Base-by-base conservation (phyloP, 768 basidiomycete species). In the Cubamyces sp. region DNA sequence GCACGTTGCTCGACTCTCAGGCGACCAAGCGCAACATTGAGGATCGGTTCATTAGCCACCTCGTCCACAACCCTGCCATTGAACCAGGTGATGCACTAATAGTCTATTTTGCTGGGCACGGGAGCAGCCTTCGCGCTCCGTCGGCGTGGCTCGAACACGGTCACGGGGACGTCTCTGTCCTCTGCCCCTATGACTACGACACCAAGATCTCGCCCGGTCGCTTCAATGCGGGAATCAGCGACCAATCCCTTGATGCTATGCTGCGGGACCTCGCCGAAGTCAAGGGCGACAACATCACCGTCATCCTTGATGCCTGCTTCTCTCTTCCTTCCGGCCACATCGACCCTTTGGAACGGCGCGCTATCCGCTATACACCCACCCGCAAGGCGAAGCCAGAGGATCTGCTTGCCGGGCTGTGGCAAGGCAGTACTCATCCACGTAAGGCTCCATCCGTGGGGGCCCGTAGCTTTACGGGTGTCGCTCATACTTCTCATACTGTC, bases 21-120 rank as follows among this genome's bases (percentile, higher is more conserved):
- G 88, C 87, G 1, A 85, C 87, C 6, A 85, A 86, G 68, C 74
- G 77, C 48, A 78, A 77, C 64, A 87, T 90, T 37, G 87, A 88
- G 69, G 80, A 84, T 66, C 73, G 72, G 0, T 87, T 90, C 66
- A 81, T 82, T 78, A 75, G 75, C 4, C 88, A 90, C 66, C 78
- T 90, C 40, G 76, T 85, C 64, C 84, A 85, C 70, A 90, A 90
- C 68, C 75, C 81, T 8, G 74, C 73, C 28, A 87, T 90, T 54
- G 79, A 82, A 50, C 74, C 71, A 25, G 88, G 84, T 23, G 88
- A 90, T 61, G 84, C 88, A 34, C 79, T 90, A 42, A 65, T 90
- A 64, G 71, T 90, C 52, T 90, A 87, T 68, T 90, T 88, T 68
- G 86, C 89, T 40, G 89, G 88, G n/a, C 87, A 90, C 69, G 88